Evolutionary conservation across 2,329 filamentous ascomycete species (phyloP).

Genomic region (Teratosphaeria zuluensis): DNA sequence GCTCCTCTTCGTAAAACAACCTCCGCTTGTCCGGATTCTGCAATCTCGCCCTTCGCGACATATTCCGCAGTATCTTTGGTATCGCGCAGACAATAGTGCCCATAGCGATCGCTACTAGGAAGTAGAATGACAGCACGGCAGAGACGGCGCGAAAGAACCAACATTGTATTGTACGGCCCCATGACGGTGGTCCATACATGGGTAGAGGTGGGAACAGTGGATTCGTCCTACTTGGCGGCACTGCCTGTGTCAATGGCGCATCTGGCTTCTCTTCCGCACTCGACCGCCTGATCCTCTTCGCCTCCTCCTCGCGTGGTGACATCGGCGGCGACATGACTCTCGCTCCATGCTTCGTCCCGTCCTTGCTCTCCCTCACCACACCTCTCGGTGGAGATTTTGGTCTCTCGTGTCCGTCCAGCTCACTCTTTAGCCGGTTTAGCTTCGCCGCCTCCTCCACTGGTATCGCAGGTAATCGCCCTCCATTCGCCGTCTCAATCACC

Average conservation of each 20-base stretch:
- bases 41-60: conserved; percentile 47
- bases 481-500: conserved; percentile 59
- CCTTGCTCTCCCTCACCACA: conserved; percentile 31
- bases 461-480: conserved; percentile 56
- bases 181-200: conserved; percentile 65
- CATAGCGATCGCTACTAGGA: conserved; percentile 65
- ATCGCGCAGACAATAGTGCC: conserved; percentile 63
- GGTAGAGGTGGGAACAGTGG: conserved; percentile 79
- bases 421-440: conserved; percentile 54
- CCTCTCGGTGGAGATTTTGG: conserved; percentile 22
- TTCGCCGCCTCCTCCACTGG: conserved; percentile 61
- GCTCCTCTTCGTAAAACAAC: conserved; percentile 67
- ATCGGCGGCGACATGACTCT: conserved; percentile 12
- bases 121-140: conserved; percentile 66
- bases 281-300: background rate
- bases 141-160: conserved; percentile 56
- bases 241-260: conserved; percentile 32
- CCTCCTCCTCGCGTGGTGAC: background rate
- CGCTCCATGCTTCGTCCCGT: conserved; percentile 33
- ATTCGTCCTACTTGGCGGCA: conserved; percentile 60
- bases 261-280: conserved; percentile 32
- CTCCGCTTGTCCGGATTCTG: conserved; percentile 51
- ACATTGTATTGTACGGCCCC: conserved; percentile 56
- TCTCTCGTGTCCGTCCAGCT: conserved; percentile 31
- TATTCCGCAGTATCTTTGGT: conserved; percentile 39